Evolutionary conservation across 441 rosid genomes (phyloP).

Genomic region (Gossypium trilobum): DNA sequence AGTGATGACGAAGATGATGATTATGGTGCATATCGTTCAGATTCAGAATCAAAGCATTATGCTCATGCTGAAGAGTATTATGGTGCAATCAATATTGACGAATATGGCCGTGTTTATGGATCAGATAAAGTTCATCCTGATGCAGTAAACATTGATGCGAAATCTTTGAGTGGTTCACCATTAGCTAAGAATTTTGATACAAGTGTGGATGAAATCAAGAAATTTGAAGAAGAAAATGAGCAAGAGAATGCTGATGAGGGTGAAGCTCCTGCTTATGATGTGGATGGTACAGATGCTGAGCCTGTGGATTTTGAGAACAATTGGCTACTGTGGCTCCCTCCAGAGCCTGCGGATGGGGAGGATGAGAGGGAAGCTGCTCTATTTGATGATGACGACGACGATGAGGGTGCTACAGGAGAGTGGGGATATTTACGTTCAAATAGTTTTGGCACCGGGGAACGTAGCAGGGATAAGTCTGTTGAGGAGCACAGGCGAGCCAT

Average conservation of each 20-base stretch:
- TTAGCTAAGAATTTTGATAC: conserved; percentile 34
- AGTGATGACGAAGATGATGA: conserved; percentile 60
- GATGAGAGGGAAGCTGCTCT: conserved; percentile 56
- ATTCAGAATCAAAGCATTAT: conserved; percentile 33
- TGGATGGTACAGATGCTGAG: conserved; percentile 33
- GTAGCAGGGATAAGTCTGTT: conserved; percentile 37
- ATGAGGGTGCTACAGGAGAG: conserved; percentile 53
- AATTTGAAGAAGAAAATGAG: conserved; percentile 26
- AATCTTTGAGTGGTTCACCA: conserved; percentile 24
- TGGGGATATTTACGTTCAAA: conserved; percentile 53
- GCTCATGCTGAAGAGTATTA: conserved; percentile 34
- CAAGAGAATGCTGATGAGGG: conserved; percentile 31
- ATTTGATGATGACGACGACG: conserved; percentile 45
- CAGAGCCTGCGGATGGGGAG: conserved; percentile 68
- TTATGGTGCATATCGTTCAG: conserved; percentile 36
- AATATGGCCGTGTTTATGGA: conserved; percentile 29
- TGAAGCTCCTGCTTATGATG: conserved; percentile 32
- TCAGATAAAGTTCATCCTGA: conserved; percentile 32
- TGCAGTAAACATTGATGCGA: conserved; percentile 26
- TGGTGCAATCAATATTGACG: conserved; percentile 32
- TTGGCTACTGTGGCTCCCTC: conserved; percentile 58
- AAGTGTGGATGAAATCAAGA: conserved; percentile 27
- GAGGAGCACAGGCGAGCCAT: conserved; percentile 47
- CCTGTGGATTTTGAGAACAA: conserved; percentile 60
- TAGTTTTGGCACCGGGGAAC: conserved; percentile 55